Evolutionary conservation across 441 rosid genomes (phyloP).

Genomic region (Gossypium lobatum): DNA sequence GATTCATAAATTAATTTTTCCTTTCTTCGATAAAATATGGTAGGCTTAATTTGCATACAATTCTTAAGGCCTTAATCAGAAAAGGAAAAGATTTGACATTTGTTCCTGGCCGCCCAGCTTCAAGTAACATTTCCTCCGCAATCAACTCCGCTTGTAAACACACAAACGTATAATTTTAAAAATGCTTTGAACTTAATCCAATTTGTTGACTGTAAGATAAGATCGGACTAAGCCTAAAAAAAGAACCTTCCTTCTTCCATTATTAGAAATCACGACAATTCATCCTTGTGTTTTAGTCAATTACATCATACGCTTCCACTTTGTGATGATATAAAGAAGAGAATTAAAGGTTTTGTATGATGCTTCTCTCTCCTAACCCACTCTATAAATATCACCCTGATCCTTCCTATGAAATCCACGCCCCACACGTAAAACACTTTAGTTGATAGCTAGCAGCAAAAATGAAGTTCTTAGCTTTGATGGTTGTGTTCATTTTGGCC

Average conservation of each 20-base stretch:
- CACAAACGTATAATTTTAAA: neutral
- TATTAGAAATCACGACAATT: neutral
- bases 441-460: neutral
- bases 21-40: neutral
- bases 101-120: neutral
- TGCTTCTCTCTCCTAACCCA: neutral
- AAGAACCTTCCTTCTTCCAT: neutral
- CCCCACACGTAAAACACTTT: neutral
- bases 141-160: neutral
- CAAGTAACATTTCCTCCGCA: neutral
- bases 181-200: neutral
- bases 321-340: neutral
- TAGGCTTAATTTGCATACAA: neutral
- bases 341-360: neutral
- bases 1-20: no score
- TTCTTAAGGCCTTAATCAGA: neutral
- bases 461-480: slow-evolving; percentile 12
- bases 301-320: neutral
- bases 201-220: neutral
- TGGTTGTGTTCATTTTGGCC: neutral
- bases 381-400: neutral
- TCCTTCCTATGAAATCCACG: neutral
- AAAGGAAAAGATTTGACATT: neutral
- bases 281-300: neutral
- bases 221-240: neutral